Base-by-base conservation (phyloP, 2,329 filamentous ascomycete species). In the Magnaporthiopsis poae region DNA sequence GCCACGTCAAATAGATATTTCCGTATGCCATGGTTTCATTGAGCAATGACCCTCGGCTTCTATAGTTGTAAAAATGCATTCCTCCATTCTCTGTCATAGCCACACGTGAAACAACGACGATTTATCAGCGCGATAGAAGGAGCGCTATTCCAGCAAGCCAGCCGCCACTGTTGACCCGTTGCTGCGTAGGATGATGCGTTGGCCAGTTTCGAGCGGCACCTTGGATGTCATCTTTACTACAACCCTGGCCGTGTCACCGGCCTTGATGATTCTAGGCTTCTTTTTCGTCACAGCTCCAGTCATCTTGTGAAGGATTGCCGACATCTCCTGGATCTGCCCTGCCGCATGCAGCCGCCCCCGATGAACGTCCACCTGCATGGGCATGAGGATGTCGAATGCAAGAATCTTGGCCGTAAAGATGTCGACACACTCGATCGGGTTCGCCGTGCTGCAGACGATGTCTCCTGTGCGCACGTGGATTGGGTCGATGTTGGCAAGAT, bases 291-390 rank as follows among this genome's bases (percentile, higher is more conserved):
- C 79, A n/a, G 84, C 82, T 0, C 92, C 94, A 1, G 85, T 91
- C 11, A 83, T 82, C 77, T 96, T 96, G 76, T 97, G 91, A 61
- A 98, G 77, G 1, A 88, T 82, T 0, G 90, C 90, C 11, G 89
- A 78, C 69, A 98, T 82, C 69, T 86, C 84, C 65, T 83, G 82
- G 60, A 99, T 90, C 63, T 86, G 85, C 0, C 90, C 95, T 0
- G 91, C 84, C 0, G 88, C 87, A 75, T 96, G 90, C 64, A 98
- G 78, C 11, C 92, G 84, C 0, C 95, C 95, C 27, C 92, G 83
- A 75, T 97, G 93, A 11, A 99, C 87, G 73, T 98, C 94, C 12
- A 98, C 86, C 31, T 87, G 86, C 86, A 94, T 95, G 0, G 94
- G 94, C 77, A 93, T 89, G 21, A 99, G 78, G 69, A 94, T 89